phyloP scores from a whole-genome alignment of 495 filamentous ascomycete genomes.

The Penicillium argentinense region DNA sequence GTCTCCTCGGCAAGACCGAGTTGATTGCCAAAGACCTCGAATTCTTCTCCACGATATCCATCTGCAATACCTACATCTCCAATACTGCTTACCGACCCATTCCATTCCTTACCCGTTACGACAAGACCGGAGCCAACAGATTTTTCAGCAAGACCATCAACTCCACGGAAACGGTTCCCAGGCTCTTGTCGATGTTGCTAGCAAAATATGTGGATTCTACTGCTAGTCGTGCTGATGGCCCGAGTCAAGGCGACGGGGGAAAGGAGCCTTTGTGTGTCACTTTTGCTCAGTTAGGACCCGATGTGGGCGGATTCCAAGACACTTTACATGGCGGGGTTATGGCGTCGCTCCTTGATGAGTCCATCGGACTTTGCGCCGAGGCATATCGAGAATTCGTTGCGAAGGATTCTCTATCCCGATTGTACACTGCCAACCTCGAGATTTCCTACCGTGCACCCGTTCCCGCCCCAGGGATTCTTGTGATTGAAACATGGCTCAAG shows the following conservation, averaged over 20 bases:
- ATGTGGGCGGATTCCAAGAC: background rate
- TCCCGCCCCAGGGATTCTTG: background rate
- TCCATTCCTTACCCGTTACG: background rate
- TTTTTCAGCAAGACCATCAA: slow-evolving; percentile 1
- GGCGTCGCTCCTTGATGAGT: slow-evolving; percentile 62
- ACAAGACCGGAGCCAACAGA: background rate
- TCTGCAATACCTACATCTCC: background rate
- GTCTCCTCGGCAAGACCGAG: too few species aligned
- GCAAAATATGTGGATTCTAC: background rate
- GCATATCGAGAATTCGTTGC: background rate
- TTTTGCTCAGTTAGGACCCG: background rate
- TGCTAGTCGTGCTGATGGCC: background rate
- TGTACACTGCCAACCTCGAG: background rate
- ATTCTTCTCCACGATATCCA: background rate
- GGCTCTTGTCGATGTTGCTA: background rate
- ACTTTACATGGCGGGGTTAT: slow-evolving; percentile 33
- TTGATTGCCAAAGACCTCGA: background rate
- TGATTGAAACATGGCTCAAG: background rate
- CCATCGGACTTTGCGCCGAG: slow-evolving; percentile 10
- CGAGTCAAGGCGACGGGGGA: background rate
- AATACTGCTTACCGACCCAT: background rate
- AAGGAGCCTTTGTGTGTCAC: background rate
- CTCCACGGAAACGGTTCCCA: background rate
- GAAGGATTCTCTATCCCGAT: background rate
- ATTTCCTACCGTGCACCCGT: background rate